Evolutionary conservation across 129 eudicot genomes (phyloP).

Genomic region (Chrysanthemum lavandulifolium): DNA sequence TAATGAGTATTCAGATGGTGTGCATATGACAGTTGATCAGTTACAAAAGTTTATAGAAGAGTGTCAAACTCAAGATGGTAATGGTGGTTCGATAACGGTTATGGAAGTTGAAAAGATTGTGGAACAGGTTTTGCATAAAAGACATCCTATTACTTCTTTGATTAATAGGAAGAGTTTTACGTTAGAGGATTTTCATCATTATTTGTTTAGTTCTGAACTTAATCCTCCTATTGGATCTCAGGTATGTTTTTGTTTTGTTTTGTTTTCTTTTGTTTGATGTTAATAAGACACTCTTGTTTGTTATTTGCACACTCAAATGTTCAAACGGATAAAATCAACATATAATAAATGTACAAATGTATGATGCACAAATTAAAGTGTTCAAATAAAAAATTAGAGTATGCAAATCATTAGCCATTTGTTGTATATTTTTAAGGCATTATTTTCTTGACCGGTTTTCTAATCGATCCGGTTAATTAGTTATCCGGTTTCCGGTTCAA

Average conservation of each 20-base stretch:
- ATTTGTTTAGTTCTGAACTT: slow-evolving; percentile 63
- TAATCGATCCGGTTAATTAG: too few species aligned
- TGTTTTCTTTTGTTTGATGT: neutral
- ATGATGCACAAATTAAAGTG: too few species aligned
- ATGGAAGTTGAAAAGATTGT: slow-evolving; percentile 47
- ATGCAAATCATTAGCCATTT: too few species aligned
- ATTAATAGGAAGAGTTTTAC: slow-evolving; percentile 56
- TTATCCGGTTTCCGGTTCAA: too few species aligned
- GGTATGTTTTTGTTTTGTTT: slow-evolving; percentile 28
- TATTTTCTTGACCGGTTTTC: too few species aligned
- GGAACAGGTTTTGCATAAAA: slow-evolving; percentile 55
- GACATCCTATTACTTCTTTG: slow-evolving; percentile 53
- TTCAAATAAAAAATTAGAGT: too few species aligned
- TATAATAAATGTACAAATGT: too few species aligned
- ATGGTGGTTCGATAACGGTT: slow-evolving; percentile 29
- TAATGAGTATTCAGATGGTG: slow-evolving; percentile 47
- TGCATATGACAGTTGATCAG: slow-evolving; percentile 69
- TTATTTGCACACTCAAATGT: too few species aligned
- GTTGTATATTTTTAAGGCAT: too few species aligned
- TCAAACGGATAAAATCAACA: too few species aligned
- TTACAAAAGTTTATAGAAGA: slow-evolving; percentile 56
- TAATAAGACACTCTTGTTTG: too few species aligned
- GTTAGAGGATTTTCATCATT: slow-evolving; percentile 75
- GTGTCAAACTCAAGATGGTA: slow-evolving; percentile 35
- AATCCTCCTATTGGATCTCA: slow-evolving; percentile 63